A percentile compares a stretch with the other conserved stretches of the same genome.
Evolutionary conservation across 2,329 filamentous ascomycete species (phyloP).

Genomic region (Exophiala alcalophila): DNA sequence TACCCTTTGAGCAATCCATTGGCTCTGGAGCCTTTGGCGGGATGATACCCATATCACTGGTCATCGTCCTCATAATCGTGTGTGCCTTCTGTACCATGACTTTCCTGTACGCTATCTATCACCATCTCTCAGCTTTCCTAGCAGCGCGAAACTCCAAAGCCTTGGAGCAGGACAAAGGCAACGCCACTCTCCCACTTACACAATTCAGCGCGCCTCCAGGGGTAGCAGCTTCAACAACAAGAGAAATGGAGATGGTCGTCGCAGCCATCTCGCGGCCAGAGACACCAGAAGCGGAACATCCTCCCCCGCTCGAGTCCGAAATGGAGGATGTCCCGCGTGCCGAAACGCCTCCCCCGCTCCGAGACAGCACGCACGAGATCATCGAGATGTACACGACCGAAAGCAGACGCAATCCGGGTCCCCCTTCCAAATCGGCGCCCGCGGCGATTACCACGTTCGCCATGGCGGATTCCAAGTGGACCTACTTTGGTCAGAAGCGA

Average conservation of each 20-base stretch:
- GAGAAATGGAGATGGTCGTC: neutral
- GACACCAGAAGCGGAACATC: conserved; percentile 22
- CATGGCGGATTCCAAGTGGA: conserved; percentile 20
- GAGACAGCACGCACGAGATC: conserved; percentile 22
- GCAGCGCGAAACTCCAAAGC: conserved; percentile 1
- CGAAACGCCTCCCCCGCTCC: conserved; percentile 8
- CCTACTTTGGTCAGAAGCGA: conserved; percentile 16
- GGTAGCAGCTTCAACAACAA: neutral
- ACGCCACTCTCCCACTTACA: conserved; percentile 11
- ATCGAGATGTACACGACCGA: conserved; percentile 16
- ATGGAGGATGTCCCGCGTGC: neutral
- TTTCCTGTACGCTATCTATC: conserved; percentile 19
- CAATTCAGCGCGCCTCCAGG: neutral
- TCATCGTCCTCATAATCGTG: conserved; percentile 18
- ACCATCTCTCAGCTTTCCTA: conserved; percentile 6
- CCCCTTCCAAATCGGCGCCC: conserved; percentile 9
- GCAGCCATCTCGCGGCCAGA: neutral
- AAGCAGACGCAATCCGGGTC: conserved; percentile 2
- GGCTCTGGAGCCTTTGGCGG: neutral
- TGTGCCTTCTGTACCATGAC: conserved; percentile 11
- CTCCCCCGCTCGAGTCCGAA: conserved; percentile 17
- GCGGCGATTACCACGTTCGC: conserved; percentile 12
- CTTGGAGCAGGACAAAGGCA: neutral
- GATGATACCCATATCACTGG: conserved; percentile 19
- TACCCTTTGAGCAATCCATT: neutral